These are phyloP conservation scores for Fragilaria radians DNA, from an alignment of 108 stramenopile genomes.

Conservation along the genomic window DNA sequence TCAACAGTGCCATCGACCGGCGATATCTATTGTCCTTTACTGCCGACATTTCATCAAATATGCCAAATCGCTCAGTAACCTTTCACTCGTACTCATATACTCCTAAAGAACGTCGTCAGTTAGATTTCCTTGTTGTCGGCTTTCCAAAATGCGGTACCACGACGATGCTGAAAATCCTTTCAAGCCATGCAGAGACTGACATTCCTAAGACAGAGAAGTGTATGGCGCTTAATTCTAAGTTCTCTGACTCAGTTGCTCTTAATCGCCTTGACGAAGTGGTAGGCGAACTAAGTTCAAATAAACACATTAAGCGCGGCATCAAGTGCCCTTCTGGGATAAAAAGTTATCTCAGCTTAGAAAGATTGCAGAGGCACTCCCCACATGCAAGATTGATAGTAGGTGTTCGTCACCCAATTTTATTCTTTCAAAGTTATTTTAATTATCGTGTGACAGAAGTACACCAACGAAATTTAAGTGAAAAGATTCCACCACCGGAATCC, in stretches of 20 bases:
- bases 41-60: too few relatives aligned
- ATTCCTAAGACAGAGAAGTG: constrained; percentile 19
- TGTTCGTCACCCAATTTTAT: constrained; percentile 36
- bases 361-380: constrained; percentile 10
- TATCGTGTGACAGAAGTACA: constrained; percentile 25
- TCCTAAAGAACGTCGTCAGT: neutral
- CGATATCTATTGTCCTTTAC: too few relatives aligned
- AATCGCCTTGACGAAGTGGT: constrained; percentile 10
- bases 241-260: neutral
- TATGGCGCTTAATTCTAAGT: constrained; percentile 2
- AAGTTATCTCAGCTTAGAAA: constrained; percentile 13
- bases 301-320: constrained; percentile 17
- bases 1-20: too few relatives aligned
- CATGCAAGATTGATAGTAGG: constrained; percentile 33
- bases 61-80: too few relatives aligned
- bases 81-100: too few relatives aligned
- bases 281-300: constrained; percentile 1
- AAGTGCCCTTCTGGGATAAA: constrained; percentile 23
- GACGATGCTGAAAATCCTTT: constrained; percentile 18
- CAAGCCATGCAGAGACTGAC: constrained; percentile 16
- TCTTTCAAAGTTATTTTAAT: constrained; percentile 39
- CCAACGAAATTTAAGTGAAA: constrained; percentile 5
- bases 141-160: constrained; percentile 22
- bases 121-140: constrained; percentile 18
- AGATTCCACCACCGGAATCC: constrained; percentile 15